Conservation (phyloP, 305 asterid species). For the Fraxinus velutina region DNA sequence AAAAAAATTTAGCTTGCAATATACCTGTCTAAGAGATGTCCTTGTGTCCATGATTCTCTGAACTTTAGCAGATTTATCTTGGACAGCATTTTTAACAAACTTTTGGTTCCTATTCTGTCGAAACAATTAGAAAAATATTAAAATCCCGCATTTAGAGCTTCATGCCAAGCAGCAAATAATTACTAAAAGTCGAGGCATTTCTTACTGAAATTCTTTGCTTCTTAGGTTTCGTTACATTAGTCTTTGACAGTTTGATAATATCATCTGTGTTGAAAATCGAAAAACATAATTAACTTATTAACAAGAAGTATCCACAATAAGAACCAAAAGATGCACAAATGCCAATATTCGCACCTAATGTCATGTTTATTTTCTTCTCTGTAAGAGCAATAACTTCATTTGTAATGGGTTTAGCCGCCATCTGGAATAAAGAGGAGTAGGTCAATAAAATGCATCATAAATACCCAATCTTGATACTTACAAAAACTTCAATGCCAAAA, state of each 20-base stretch:
- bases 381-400: conserved; percentile 70
- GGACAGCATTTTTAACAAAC: conserved; percentile 38
- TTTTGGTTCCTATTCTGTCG: conserved; percentile 58
- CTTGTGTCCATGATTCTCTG: conserved; percentile 54
- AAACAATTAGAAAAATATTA: not conserved
- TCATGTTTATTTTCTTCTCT: conserved; percentile 92
- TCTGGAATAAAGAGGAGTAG: conserved; percentile 30
- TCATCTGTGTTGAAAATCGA: conserved; percentile 49
- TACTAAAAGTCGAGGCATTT: not conserved
- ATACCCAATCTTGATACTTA: not conserved
- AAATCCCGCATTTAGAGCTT: not conserved
- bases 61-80: conserved; percentile 46
- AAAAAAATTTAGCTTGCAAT: no score
- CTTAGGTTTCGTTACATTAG: conserved; percentile 33
- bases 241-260: conserved; percentile 74
- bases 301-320: not conserved
- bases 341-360: conserved; percentile 49
- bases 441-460: conserved; percentile 1
- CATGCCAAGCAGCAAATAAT: conserved; percentile 3
- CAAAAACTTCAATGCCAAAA: not conserved
- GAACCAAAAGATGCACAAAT: not conserved
- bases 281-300: conserved; percentile 7
- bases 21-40: conserved; percentile 76
- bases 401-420: conserved; percentile 60
- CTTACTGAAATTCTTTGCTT: conserved; percentile 68